phyloP scores from a whole-genome alignment of 495 filamentous ascomycete genomes.

The Chaetomium fimeti region DNA sequence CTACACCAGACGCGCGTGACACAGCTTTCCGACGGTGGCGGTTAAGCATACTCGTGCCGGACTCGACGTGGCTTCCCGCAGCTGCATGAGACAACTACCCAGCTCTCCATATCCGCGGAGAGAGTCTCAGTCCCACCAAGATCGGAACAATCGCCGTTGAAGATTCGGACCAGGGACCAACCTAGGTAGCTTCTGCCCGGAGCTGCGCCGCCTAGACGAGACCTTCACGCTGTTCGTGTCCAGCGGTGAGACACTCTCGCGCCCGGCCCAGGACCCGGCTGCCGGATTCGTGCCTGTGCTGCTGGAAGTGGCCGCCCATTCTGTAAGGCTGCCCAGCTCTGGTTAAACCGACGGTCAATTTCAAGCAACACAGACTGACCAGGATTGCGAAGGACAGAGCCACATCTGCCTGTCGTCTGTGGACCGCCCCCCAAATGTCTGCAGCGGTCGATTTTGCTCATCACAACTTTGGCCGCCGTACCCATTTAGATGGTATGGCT shows the following conservation, averaged over 20 bases:
- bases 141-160: slow-evolving; percentile 7
- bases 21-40: slow-evolving; percentile 15
- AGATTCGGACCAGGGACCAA: background rate
- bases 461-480: slow-evolving; percentile 44
- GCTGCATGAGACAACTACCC: slow-evolving; percentile 23
- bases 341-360: slow-evolving; percentile 5
- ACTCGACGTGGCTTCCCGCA: slow-evolving; percentile 26
- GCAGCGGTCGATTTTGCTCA: slow-evolving; percentile 42
- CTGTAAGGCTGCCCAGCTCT: slow-evolving; percentile 20
- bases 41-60: slow-evolving; percentile 3
- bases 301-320: slow-evolving; percentile 23
- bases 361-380: slow-evolving; percentile 27
- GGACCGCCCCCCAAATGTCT: slow-evolving; percentile 36
- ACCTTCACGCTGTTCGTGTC: background rate
- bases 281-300: slow-evolving; percentile 31
- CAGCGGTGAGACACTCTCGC: slow-evolving; percentile 27
- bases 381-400: slow-evolving; percentile 22
- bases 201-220: slow-evolving; percentile 15
- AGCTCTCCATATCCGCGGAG: slow-evolving; percentile 4
- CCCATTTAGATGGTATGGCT: slow-evolving; percentile 50
- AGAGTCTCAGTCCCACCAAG: background rate
- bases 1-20: slow-evolving; percentile 19
- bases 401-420: slow-evolving; percentile 16
- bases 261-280: slow-evolving; percentile 31
- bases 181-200: slow-evolving; percentile 5